A percentile compares a stretch with the other conserved stretches of the same genome.
These are phyloP conservation scores for Nyctanthes arbortristis DNA, from an alignment of 257 asterid genomes.

Conservation along the genomic window DNA sequence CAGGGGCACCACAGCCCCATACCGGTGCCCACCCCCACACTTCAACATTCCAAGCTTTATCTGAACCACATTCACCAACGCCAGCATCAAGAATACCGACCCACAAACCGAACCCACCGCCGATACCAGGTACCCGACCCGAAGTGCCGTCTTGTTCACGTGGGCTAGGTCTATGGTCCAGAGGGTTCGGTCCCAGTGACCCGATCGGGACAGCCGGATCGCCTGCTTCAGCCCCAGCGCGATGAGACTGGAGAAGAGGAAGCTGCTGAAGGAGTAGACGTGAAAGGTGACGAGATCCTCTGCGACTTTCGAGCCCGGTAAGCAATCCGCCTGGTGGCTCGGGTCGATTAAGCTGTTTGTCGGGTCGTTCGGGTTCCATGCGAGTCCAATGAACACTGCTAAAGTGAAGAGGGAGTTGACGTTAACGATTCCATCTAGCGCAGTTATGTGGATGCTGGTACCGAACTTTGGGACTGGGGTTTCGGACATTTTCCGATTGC, in stretches of 20 bases:
- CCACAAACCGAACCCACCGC: conserved; percentile 83
- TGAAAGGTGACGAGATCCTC: conserved; percentile 74
- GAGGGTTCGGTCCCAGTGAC: conserved; percentile 36
- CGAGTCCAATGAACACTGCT: conserved; percentile 86
- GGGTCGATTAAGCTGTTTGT: conserved; percentile 59
- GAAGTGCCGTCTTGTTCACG: conserved; percentile 53
- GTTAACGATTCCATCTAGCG: conserved; percentile 84
- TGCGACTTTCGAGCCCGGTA: conserved; percentile 49
- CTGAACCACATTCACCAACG: conserved; percentile 80
- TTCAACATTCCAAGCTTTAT: conserved; percentile 79
- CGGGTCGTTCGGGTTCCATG: conserved; percentile 93
- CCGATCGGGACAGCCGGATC: conserved; percentile 43
- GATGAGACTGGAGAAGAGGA: conserved; percentile 85
- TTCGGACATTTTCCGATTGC: conserved; percentile 45
- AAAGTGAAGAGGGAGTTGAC: conserved; percentile 89
- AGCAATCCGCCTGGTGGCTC: conserved; percentile 47
- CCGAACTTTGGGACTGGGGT: conserved; percentile 40
- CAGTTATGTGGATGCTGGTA: conserved; percentile 79
- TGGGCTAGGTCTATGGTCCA: conserved; percentile 67
- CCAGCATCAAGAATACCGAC: conserved; percentile 74
- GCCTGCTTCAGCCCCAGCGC: conserved; percentile 86
- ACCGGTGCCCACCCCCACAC: conserved; percentile 66
- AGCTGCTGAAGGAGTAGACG: conserved; percentile 87
- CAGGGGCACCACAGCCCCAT: conserved; percentile 81
- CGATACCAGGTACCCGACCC: conserved; percentile 79